Evolutionary conservation across 257 asterid genomes (phyloP), one percentile per base, ranked within the genome.

Genomic region (Gynochthodes officinalis): DNA sequence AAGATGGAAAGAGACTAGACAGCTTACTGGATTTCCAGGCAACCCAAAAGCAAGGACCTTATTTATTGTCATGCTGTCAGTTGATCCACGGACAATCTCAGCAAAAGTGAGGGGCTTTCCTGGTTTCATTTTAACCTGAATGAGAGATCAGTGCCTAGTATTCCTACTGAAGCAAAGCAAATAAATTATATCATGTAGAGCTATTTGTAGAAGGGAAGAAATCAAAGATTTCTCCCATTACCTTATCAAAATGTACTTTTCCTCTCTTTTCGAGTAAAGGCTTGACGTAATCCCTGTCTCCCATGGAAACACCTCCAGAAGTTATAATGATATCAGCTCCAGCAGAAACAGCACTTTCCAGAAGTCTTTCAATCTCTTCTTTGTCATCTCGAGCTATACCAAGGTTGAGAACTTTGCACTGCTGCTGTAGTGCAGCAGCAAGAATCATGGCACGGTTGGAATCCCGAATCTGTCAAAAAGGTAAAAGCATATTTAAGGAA

Each of bases 271-370:
- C 85, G 79, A 94, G 95, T 75, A 94, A 77, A 76, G 99, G 97
- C 79, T 89, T 94, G 64, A 94, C 95, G 76, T 70, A 94, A 77
- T 94, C 99, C 84, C 97, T 86, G 83, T 91, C 99, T 77, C 99
- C 99, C 99, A 94, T 91, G 72, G 99, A 94, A 78, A 94, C 97
- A 83, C 99, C 99, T 69, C 99, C 99, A 75, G 97, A 91, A 68
- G 96, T 88, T 77, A 94, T 73, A 64, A 94, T 81, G 78, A 94
- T 86, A 75, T 94, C 86, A 73, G 88, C 84, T 77, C 89, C 95
- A 82, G 89, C 79, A 39, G 97, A 81, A 76, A 89, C 83, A 4
- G 97, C 96, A 78, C 57, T 75, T 75, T 89, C 92, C 74, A 91
- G 76, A 16, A 77, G 69, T 79, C 70, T 79, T 83, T 87, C 89